Conservation (phyloP, 208 protist species). For the Novymonas esmeraldas region DNA sequence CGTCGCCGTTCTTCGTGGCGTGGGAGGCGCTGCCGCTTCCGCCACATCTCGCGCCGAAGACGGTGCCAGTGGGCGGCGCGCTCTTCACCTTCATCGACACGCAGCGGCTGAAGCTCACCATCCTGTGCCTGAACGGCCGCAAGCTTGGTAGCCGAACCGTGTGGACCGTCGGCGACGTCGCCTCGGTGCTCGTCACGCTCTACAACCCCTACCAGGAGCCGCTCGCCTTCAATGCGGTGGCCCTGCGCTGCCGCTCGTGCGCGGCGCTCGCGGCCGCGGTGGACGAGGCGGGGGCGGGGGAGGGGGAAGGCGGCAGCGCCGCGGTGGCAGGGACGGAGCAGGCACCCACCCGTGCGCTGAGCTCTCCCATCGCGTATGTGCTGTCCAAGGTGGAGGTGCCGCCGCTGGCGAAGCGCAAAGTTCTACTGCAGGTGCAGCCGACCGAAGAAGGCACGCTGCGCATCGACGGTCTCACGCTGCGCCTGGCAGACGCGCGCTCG, state of each 20-base stretch:
- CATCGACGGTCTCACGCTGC: constrained; percentile 68
- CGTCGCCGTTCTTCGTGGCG: constrained; percentile 58
- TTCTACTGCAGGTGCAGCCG: constrained; percentile 76
- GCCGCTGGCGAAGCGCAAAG: constrained; percentile 41
- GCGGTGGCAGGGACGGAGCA: too few species aligned
- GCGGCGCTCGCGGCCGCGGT: not conserved
- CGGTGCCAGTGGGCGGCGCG: constrained; percentile 74
- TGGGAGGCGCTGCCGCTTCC: constrained; percentile 82
- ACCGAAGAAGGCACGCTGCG: constrained; percentile 58
- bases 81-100: constrained; percentile 92
- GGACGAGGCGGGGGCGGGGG: not conserved
- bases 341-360: not conserved
- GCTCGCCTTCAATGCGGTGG: constrained; percentile 53
- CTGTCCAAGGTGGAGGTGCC: constrained; percentile 56
- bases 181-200: constrained; percentile 70
- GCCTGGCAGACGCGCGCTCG: constrained; percentile 41
- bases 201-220: constrained; percentile 66
- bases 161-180: constrained; percentile 84
- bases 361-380: constrained; percentile 68
- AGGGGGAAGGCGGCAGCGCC: not conserved
- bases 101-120: constrained; percentile 78
- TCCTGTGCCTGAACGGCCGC: constrained; percentile 82
- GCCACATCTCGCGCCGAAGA: constrained; percentile 78
- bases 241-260: constrained; percentile 51
- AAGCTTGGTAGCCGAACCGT: constrained; percentile 71